Evolutionary conservation across 345 rosid species (phyloP).

Genomic region (Capsella bursapastoris): DNA sequence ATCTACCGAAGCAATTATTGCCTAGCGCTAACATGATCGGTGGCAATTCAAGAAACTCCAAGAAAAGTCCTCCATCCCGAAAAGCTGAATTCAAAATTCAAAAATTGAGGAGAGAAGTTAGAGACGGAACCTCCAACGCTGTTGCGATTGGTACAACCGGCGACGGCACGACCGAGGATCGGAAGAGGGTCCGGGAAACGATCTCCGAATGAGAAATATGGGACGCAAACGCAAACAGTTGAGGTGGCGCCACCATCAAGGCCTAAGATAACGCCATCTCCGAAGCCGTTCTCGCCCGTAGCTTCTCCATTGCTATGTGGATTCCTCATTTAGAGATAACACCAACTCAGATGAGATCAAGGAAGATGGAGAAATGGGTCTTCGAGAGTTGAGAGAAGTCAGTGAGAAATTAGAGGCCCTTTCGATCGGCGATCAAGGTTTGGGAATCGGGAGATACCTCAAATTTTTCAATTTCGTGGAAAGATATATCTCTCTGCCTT

Average conservation of each 20-base stretch:
- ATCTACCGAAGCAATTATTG: neutral
- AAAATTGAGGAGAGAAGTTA: conserved; percentile 14
- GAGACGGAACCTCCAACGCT: conserved; percentile 47
- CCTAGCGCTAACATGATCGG: neutral
- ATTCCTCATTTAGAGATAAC: conserved; percentile 33
- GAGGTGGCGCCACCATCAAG: conserved; percentile 53
- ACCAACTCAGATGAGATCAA: conserved; percentile 41
- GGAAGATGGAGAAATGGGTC: conserved; percentile 29
- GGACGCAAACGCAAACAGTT: conserved; percentile 48
- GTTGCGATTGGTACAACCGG: conserved; percentile 48
- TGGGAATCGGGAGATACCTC: neutral
- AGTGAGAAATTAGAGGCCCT: conserved; percentile 7
- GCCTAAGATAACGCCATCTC: conserved; percentile 41
- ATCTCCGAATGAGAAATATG: conserved; percentile 30
- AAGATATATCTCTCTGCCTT: neutral
- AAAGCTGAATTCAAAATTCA: neutral
- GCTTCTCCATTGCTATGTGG: conserved; percentile 36
- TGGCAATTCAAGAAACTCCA: neutral
- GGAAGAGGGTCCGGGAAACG: conserved; percentile 40
- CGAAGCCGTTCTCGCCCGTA: conserved; percentile 35
- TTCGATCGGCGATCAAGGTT: conserved; percentile 7
- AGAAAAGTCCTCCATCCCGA: neutral
- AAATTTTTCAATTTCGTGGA: conserved; percentile 1
- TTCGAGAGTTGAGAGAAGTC: neutral
- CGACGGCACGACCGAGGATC: conserved; percentile 44